Conservation (phyloP, 495 filamentous ascomycete genomes). For the Parmelia sp. region DNA sequence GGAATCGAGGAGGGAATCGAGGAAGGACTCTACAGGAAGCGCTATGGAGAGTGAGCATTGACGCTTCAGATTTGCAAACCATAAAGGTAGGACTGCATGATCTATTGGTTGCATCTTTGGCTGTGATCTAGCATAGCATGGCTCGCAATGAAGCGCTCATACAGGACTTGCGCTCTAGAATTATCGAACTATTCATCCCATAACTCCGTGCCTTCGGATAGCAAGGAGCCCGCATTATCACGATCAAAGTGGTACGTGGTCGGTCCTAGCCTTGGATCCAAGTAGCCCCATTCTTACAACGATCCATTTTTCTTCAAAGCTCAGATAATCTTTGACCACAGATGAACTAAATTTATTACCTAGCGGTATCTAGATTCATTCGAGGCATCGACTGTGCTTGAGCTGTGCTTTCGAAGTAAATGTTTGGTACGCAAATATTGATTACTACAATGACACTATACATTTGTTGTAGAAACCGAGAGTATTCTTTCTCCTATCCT, state of each 20-base stretch:
- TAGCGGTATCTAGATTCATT: no score
- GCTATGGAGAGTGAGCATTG: constrained; percentile 12
- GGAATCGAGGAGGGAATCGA: constrained; percentile 13
- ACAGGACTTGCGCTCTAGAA: background rate
- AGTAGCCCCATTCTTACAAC: background rate
- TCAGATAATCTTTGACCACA: background rate
- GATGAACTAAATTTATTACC: background rate
- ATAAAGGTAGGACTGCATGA: background rate
- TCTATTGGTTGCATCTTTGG: background rate
- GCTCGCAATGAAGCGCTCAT: background rate
- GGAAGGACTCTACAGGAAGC: constrained; percentile 9
- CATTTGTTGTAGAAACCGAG: background rate
- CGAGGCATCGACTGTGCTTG: no score
- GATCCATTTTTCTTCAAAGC: background rate
- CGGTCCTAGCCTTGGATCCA: background rate
- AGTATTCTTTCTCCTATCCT: background rate
- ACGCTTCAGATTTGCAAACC: background rate
- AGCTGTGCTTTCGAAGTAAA: no score
- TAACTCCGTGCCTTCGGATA: background rate
- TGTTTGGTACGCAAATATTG: no score
- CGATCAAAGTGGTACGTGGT: background rate
- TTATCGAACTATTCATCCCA: background rate
- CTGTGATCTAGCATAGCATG: constrained; percentile 1
- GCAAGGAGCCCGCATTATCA: background rate
- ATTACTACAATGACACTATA: no score